Evolutionary conservation across 23 red algal species (phyloP), one percentile per base, ranked within the genome.

Genomic region (Gracilaria gracilis): DNA sequence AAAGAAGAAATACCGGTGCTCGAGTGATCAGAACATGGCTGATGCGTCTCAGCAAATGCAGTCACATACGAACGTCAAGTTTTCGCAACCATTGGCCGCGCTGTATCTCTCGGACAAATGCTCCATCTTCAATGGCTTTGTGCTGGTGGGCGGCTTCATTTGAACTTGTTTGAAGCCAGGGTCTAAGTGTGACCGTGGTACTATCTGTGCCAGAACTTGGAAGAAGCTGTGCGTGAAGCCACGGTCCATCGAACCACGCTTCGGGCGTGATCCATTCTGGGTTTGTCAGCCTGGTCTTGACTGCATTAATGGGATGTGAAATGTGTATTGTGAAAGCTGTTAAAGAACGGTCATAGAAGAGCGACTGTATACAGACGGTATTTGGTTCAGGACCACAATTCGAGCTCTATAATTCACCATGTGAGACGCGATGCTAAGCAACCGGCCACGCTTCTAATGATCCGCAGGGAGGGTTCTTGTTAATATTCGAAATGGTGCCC

Each of bases 121-220:
- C 61, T 74, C 58, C 28, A 73, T 88, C 21, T 95, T 86, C 29
- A 67, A 82, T 17, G 81, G 81, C 38, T 46, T 42, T 50, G 62
- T 96, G 76, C 55, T 84, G 23, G 42, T 98, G 0, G 84, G 75
- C 32, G 97, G 97, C 8, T 93, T 93, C 24, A 95, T 98, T 28
- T 98, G 91, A 57, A 94, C n/a, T n/a, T n/a, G n/a, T n/a, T n/a
- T n/a, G n/a, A n/a, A n/a, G n/a, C n/a, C n/a, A n/a, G n/a, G n/a
- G n/a, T n/a, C n/a, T n/a, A n/a, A n/a, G n/a, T n/a, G n/a, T n/a
- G n/a, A n/a, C n/a, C n/a, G n/a, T n/a, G n/a, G n/a, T n/a, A n/a
- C n/a, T n/a, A n/a, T n/a, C n/a, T n/a, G n/a, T n/a, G n/a, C n/a
- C n/a, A n/a, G n/a, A n/a, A n/a, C n/a, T n/a, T n/a, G n/a, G n/a